These are phyloP conservation scores for Parascedosporium putredinis DNA, from an alignment of 2,329 filamentous ascomycete species.

Conservation along the genomic window DNA sequence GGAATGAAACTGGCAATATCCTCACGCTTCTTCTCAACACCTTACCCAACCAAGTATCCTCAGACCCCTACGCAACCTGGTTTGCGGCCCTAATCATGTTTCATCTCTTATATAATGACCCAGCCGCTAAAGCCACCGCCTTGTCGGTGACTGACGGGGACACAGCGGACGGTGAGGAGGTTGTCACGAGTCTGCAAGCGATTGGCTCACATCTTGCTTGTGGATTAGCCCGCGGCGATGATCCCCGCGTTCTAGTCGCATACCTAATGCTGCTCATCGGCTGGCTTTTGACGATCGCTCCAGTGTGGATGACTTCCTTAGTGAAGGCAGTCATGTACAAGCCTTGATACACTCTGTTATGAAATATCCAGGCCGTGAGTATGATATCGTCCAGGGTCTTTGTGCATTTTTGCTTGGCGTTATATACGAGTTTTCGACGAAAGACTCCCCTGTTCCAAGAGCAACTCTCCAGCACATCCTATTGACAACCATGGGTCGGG, in stretches of 20 bases:
- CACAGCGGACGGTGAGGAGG: conserved; percentile 80
- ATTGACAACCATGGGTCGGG: conserved; percentile 65
- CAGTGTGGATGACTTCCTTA: conserved; percentile 85
- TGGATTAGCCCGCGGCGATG: conserved; percentile 63
- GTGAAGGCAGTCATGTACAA: conserved; percentile 87
- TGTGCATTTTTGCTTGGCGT: conserved; percentile 78
- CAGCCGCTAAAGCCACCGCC: conserved; percentile 66
- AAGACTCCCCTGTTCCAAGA: conserved; percentile 84
- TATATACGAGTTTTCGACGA: conserved; percentile 93
- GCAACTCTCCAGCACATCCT: conserved; percentile 72
- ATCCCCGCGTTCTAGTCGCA: conserved; percentile 69
- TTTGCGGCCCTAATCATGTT: conserved; percentile 81
- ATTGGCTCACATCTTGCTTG: conserved; percentile 78
- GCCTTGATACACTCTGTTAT: conserved; percentile 64
- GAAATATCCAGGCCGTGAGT: conserved; percentile 44
- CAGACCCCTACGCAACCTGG: conserved; percentile 81
- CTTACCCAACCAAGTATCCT: conserved; percentile 43
- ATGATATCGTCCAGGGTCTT: conserved; percentile 66
- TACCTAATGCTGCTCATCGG: conserved; percentile 82
- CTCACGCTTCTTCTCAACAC: conserved; percentile 70
- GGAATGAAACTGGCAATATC: conserved; percentile 79
- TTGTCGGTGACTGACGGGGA: conserved; percentile 84
- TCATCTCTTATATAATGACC: conserved; percentile 73
- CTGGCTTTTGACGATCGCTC: conserved; percentile 91
- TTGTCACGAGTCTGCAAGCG: conserved; percentile 86